Base-by-base conservation (phyloP, 1,284 basidiomycete genomes). In the Thecaphora thlaspeos region DNA sequence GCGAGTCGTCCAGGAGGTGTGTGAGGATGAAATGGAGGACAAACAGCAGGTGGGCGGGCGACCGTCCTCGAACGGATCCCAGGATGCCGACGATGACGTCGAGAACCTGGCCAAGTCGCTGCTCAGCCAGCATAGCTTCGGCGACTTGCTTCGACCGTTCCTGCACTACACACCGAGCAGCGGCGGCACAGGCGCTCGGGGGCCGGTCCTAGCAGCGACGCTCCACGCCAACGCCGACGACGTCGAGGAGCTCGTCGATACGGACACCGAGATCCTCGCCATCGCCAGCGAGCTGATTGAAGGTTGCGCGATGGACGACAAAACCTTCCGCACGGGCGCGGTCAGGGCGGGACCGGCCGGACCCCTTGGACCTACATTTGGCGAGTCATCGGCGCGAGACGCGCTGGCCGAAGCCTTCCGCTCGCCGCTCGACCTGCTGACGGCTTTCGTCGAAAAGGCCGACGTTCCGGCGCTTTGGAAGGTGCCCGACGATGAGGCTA, bases 211-310 rank as follows among this genome's bases (percentile, higher is more conserved):
- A 19, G 2, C 26, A 42, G 22, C 43, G n/a, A 11, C 46, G 7
- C 44, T 56, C 32, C 37, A 48, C n/a, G 18, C 57, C 18, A 55
- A 68, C 22, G 41, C 40, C 17, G 67, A 64, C 36, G 57, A 64
- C 15, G 46, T 67, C 10, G 53, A 56, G 22, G 56, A 63, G 18
- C 41, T 71, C 26, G 57, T 69, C 18, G 66, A 63, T 15, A 51
- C 62, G 18, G 69, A 71, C 38, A 52, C 54, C 42, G 61, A 67
- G 39, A 58, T 68, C 18, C 52, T 69, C 14, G 61, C 61, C 47
- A 58, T 48, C 1, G 50, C 53, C 11, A 52, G 48, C 2, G 59
- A 61, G 18, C 50, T 71, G 19, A 22, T 71, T 34, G 69, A 71
- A 39, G 46, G 46, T 9, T 57, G 58, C 38, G 51, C 64, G 17